Conservation (phyloP, 2,329 filamentous ascomycete genomes). For the Trichoderma sp. region DNA sequence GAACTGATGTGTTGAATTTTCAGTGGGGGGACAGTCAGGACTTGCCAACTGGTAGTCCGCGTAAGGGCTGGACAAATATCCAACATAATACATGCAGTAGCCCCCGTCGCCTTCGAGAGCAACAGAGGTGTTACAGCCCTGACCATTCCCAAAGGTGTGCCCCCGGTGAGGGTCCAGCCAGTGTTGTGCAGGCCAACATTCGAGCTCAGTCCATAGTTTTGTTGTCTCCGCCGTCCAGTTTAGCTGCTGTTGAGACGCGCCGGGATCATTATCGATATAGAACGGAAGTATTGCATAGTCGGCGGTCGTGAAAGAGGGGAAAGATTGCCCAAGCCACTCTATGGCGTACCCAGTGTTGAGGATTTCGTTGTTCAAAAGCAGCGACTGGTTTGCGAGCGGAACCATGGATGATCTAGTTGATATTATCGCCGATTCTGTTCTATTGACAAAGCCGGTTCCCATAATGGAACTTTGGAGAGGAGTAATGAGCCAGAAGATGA, state of each 20-base stretch:
- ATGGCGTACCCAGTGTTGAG: constrained; percentile 50
- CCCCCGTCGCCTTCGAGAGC: no score
- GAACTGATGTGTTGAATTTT: constrained; percentile 9
- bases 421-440: background rate
- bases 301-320: constrained; percentile 46
- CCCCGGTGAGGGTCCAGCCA: no score
- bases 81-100: constrained; percentile 32
- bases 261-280: background rate
- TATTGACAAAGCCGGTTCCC: constrained; percentile 40
- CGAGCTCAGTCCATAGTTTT: constrained; percentile 41
- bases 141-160: no score
- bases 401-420: background rate
- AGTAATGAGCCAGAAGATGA: constrained; percentile 58
- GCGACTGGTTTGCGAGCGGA: constrained; percentile 32
- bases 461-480: constrained; percentile 59
- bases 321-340: constrained; percentile 47
- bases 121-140: no score
- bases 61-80: constrained; percentile 31
- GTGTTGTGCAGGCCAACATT: constrained; percentile 40
- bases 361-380: constrained; percentile 30
- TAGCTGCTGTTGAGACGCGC: background rate
- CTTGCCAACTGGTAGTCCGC: constrained; percentile 36
- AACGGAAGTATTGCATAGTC: constrained; percentile 38
- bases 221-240: constrained; percentile 28
- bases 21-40: constrained; percentile 34